Evolutionary conservation across 805 yeast species (phyloP).

Genomic region (Barnettozyma populi): DNA sequence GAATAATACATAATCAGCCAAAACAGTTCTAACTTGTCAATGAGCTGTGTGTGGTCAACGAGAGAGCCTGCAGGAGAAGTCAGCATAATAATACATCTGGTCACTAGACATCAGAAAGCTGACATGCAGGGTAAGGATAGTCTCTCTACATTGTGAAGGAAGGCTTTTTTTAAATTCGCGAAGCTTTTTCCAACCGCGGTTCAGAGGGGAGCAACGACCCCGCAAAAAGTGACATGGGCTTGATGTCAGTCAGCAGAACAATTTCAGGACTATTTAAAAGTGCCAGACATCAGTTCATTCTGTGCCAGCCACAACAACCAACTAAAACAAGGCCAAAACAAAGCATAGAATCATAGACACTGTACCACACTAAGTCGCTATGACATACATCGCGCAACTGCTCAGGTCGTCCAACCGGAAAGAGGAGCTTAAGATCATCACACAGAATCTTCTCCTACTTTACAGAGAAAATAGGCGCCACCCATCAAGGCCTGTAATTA

Average conservation of each 20-base stretch:
- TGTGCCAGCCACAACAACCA: not conserved
- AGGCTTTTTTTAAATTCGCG: too few relatives aligned
- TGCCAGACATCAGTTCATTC: not conserved
- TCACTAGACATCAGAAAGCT: too few relatives aligned
- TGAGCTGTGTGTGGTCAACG: too few relatives aligned
- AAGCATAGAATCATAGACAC: not conserved
- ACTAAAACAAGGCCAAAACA: not conserved
- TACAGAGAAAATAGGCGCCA: slow-evolving; percentile 22
- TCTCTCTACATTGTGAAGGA: too few relatives aligned
- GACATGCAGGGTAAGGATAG: too few relatives aligned
- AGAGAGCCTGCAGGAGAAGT: too few relatives aligned
- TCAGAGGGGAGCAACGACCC: not conserved
- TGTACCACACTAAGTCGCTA: not conserved
- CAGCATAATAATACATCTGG: too few relatives aligned
- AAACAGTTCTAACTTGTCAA: too few relatives aligned
- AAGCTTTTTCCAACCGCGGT: not conserved
- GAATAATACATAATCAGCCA: too few relatives aligned
- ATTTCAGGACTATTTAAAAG: too few relatives aligned
- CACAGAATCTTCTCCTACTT: slow-evolving; percentile 21
- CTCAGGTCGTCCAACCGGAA: slow-evolving; percentile 16
- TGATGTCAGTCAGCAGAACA: not conserved
- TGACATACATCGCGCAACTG: slow-evolving; percentile 15
- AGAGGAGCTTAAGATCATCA: slow-evolving; percentile 19
- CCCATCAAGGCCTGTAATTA: slow-evolving; percentile 26
- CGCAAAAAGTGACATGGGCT: not conserved